These are phyloP conservation scores for Salicornia ramosissima DNA, from an alignment of 148 eudicot species.

Conservation along the genomic window DNA sequence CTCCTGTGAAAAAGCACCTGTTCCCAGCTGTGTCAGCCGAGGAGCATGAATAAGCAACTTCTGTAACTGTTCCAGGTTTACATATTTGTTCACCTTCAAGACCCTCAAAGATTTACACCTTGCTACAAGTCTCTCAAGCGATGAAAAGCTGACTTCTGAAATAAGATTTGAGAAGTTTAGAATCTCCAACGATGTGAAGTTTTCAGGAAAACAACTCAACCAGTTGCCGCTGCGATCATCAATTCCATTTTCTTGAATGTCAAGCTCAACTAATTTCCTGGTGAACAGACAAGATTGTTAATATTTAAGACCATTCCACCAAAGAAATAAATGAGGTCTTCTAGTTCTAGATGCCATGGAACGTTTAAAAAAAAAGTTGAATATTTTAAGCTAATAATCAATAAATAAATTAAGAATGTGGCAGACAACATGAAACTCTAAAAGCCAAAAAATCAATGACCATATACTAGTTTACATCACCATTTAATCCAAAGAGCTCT, in stretches of 20 bases:
- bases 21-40: constrained; percentile 57
- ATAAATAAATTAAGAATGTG: background rate
- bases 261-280: constrained; percentile 84
- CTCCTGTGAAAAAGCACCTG: constrained; percentile 69
- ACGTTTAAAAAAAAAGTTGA: background rate
- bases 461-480: background rate
- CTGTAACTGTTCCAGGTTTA: constrained; percentile 57
- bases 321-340: background rate
- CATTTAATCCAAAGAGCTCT: background rate
- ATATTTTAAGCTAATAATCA: background rate
- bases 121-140: constrained; percentile 55
- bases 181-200: constrained; percentile 58
- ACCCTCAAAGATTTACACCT: constrained; percentile 59
- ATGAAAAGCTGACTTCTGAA: constrained; percentile 58
- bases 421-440: background rate
- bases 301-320: background rate
- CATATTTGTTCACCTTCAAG: constrained; percentile 55
- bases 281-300: background rate
- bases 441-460: background rate
- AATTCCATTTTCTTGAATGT: constrained; percentile 68
- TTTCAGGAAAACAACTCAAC: constrained; percentile 76
- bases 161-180: constrained; percentile 59
- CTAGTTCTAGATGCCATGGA: background rate
- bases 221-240: constrained; percentile 66
- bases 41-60: constrained; percentile 57